Evolutionary conservation across 2,329 filamentous ascomycete species (phyloP).

Genomic region (Alternaria postmessia): DNA sequence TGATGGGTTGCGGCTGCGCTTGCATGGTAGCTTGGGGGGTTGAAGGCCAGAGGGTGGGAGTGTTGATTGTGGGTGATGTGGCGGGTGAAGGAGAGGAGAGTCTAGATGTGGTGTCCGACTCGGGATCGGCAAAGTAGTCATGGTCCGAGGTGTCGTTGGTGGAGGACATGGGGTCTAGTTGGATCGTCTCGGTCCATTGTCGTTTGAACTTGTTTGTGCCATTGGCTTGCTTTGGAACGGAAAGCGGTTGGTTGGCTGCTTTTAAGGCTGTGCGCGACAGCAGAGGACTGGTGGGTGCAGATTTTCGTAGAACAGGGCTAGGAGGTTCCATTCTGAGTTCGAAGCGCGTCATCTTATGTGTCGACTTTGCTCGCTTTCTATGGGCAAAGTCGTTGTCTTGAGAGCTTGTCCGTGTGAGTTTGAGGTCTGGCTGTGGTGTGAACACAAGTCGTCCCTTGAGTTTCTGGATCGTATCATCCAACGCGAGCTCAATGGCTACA

Average conservation of each 20-base stretch:
- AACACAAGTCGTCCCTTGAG: slow-evolving; percentile 75
- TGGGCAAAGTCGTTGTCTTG: slow-evolving; percentile 33
- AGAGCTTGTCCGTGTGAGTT: slow-evolving; percentile 34
- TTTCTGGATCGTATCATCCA: slow-evolving; percentile 77
- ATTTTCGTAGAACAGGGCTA: slow-evolving; percentile 28
- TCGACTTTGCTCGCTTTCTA: slow-evolving; percentile 24
- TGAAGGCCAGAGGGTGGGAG: slow-evolving; percentile 37
- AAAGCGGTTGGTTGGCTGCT: slow-evolving; percentile 10
- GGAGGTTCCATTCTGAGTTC: slow-evolving; percentile 28
- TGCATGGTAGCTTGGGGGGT: slow-evolving; percentile 25
- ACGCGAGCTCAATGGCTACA: slow-evolving; percentile 84
- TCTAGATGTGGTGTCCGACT: slow-evolving; percentile 44
- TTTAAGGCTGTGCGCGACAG: slow-evolving; percentile 23
- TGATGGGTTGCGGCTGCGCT: slow-evolving; percentile 7
- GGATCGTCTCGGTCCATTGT: slow-evolving; percentile 9
- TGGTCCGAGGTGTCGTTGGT: slow-evolving; percentile 43
- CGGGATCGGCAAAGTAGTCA: slow-evolving; percentile 41
- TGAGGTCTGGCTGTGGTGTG: slow-evolving; percentile 63
- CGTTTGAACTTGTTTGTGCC: slow-evolving; percentile 15
- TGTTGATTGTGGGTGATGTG: slow-evolving; percentile 33
- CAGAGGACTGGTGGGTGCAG: slow-evolving; percentile 26
- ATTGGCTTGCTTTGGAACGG: slow-evolving; percentile 24
- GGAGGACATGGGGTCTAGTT: slow-evolving; percentile 39
- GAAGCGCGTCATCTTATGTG: slow-evolving; percentile 35
- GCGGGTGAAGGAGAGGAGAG: slow-evolving; percentile 45